Base-by-base conservation (phyloP, 345 rosid genomes). In the Clausena lansium region DNA sequence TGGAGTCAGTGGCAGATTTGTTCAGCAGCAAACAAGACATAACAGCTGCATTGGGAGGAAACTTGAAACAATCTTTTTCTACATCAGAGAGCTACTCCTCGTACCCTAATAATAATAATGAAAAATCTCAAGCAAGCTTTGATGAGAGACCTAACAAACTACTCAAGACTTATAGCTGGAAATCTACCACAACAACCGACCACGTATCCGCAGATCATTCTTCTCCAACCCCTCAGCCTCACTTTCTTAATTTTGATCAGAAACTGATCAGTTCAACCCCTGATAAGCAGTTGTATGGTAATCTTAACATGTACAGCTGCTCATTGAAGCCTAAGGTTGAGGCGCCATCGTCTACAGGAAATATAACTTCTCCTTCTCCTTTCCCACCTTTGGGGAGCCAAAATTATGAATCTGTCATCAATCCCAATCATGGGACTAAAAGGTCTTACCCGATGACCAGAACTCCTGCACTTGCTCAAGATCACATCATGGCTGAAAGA, bases 401-500 rank as follows among this genome's bases (percentile, higher is more conserved):
- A 28, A 81, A 67, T 52, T 80, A 73, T 65, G 77, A 59, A 30
- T 33, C 57, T 52, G 57, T 17, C 22, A 4, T 52, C 17, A 52
- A 52, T 52, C 22, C 57, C 41, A 76, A 71, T 28, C 65, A 69
- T 22, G 76, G 76, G 25, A 54, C 24, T 55, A 70, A 79, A 50
- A 77, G 75, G 79, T 17, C 58, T 52, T 30, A 66, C 35, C 58
- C 83, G 4, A 45, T 67, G 27, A 65, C 67, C 27, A 83, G 85
- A 77, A 78, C 62, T 76, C 84, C 88, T 67, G 52, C 70, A n/a
- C 70, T 81, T 27, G 88, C 91, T 52, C 87, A 88, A 65, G 88
- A 89, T 54, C 91, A 90, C 78, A 83, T 85, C 9, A 38, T 88
- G 63, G 91, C 90, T 0, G 93, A 90, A 61, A 86, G 93, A 71